Evolutionary conservation across 2,329 filamentous ascomycete genomes (phyloP), one percentile per base, ranked within the genome.

Genomic region (Sclerotinia borealis): DNA sequence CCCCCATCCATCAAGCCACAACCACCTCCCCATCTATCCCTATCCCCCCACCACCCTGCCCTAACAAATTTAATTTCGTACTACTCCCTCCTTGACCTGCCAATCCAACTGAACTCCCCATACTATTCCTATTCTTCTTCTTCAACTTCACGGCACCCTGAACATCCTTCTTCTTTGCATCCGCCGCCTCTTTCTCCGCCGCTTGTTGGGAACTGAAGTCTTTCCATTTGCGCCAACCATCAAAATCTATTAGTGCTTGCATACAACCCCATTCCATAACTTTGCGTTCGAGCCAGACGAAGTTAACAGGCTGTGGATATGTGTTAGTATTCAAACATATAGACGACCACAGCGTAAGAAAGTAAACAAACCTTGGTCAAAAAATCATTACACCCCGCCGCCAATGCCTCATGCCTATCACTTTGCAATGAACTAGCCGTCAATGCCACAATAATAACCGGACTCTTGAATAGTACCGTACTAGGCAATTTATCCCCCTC

Each of bases 231-330:
- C 93, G 86, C 95, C 95, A 99, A 66, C 95, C 95, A 75, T 98
- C 93, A 75, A 95, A 98, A 79, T 99, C 95, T 72, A 99, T 98
- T 29, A 99, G 83, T 11, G 95, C 95, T 79, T 98, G 95, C 95
- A 99, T 99, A 79, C 95, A 98, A 63, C 95, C 95, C 95, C 95
- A 99, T 81, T 99, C 95, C 78, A 96, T 97, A 70, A 98, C 93
- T 76, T 99, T 99, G 64, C 93, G 87, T 76, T 97, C 92, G 31
- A 99, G 85, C 93, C 93, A 99, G 65, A 96, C 90, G 74, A 97
- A 97, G 75, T 96, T 96, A 69, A 99, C 93, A 25, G 95, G 95
- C 91, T 96, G 54, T 55, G 31, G 37, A 41, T n/a, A 2, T 13
- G 34, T 29, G 43, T 49, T 63, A 65, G 36, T 68, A 67, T 27